Evolutionary conservation across 139 green algal species (phyloP).

Genomic region (Chlamydomonas schloesseri): DNA sequence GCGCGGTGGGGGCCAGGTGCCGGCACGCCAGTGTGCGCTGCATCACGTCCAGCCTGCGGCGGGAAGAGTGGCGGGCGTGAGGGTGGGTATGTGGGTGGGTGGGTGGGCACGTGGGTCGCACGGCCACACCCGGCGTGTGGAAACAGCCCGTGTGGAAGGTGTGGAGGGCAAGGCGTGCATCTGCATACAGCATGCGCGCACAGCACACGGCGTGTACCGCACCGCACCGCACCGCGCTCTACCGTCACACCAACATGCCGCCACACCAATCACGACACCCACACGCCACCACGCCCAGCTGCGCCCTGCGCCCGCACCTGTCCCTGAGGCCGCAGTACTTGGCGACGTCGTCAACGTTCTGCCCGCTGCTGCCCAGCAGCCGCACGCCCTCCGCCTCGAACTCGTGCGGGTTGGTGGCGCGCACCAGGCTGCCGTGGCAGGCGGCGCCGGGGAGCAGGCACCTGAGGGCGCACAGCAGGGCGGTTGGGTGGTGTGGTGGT

Average conservation of each 20-base stretch:
- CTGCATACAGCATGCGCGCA: too few species aligned
- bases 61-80: background rate
- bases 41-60: constrained; percentile 77
- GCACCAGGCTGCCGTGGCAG: constrained; percentile 47
- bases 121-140: too few species aligned
- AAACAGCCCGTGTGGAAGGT: too few species aligned
- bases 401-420: constrained; percentile 93
- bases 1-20: constrained; percentile 93
- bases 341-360: constrained; percentile 93
- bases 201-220: too few species aligned
- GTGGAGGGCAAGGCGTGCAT: too few species aligned
- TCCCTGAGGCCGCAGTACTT: constrained; percentile 61
- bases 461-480: constrained; percentile 38
- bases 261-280: too few species aligned
- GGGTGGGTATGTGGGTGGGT: too few species aligned
- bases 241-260: too few species aligned
- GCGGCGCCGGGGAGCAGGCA: constrained; percentile 79
- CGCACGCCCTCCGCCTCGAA: constrained; percentile 83
- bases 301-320: too few species aligned
- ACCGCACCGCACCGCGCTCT: too few species aligned
- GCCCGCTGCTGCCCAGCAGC: constrained; percentile 93
- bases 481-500: background rate
- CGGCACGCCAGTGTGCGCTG: constrained; percentile 82
- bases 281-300: too few species aligned
- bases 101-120: too few species aligned